A percentile compares a stretch with the other conserved stretches of the same genome.
These are phyloP conservation scores for Lepidopterella palustris DNA, from an alignment of 495 filamentous ascomycete genomes.

Conservation along the genomic window DNA sequence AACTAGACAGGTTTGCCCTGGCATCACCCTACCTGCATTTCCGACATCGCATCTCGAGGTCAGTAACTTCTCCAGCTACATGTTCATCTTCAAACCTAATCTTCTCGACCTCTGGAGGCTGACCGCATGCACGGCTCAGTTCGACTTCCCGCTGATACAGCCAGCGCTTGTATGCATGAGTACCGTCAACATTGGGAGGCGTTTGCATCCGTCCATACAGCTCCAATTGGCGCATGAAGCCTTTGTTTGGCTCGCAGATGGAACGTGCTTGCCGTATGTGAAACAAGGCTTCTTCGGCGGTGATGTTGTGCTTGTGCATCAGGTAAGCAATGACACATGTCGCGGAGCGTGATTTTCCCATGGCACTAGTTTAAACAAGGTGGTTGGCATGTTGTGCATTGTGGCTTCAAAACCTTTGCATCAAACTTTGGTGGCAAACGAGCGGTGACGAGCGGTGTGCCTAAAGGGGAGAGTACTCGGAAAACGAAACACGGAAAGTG, in stretches of 20 bases:
- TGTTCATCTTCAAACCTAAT: conserved; percentile 83
- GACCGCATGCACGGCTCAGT: conserved; percentile 60
- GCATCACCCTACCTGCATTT: conserved; percentile 44
- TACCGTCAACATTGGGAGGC: conserved; percentile 61
- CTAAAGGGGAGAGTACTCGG: background rate
- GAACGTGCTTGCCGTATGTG: conserved; percentile 59
- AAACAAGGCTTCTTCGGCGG: conserved; percentile 53
- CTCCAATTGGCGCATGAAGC: conserved; percentile 80
- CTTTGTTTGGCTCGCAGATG: conserved; percentile 76
- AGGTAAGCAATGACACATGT: conserved; percentile 80
- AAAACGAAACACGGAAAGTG: background rate
- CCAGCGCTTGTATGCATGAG: conserved; percentile 82
- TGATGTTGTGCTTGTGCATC: conserved; percentile 56
- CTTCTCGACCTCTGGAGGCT: conserved; percentile 55
- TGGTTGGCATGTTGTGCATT: conserved; percentile 28
- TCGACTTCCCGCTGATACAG: conserved; percentile 73
- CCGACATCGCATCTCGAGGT: conserved; percentile 46
- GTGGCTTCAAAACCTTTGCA: conserved; percentile 9
- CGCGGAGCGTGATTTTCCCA: conserved; percentile 91
- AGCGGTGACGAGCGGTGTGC: conserved; percentile 17
- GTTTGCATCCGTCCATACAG: conserved; percentile 76
- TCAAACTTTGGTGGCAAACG: conserved; percentile 25
- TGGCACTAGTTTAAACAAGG: conserved; percentile 56
- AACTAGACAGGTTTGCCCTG: conserved; percentile 1
- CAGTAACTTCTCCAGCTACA: conserved; percentile 19